Evolutionary conservation across 208 protist genomes (phyloP), one percentile per base, ranked within the genome.

Genomic region (Acanthamoeba sp.): DNA sequence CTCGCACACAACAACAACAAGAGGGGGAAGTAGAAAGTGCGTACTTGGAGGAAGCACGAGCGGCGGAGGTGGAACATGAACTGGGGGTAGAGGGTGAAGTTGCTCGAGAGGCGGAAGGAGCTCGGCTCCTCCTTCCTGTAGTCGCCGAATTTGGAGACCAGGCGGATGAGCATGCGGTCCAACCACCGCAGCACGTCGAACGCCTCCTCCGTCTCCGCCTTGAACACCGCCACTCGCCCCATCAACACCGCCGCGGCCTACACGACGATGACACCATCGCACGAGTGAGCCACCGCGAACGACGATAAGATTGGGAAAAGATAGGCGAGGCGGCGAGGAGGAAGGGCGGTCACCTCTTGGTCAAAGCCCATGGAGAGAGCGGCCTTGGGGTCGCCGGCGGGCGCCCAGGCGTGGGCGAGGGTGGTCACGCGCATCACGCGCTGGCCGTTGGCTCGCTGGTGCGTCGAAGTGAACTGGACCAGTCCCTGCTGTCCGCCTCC

Each of bases 1-100:
- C n/a, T n/a, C n/a, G 34, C 20, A 76, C 6, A 98, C 97, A 22
- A 96, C 40, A 76, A 95, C 34, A 20, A 20, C 6, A 45, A 45
- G 34, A 16, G 45, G 24, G 27, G 59, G 9, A 1, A 16, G 27
- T 18, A 20, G 59, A 6, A 45, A 14, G n/a, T n/a, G n/a, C 10
- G 34, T 36, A 76, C 66, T 55, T 97, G 96, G 50, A 99, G 96
- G 93, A 99, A 99, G 90, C 97, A 98, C 38, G 98, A 99, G 71
- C 99, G 97, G 55, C 99, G 98, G 27, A 99, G 97, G 96, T 99
- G 99, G 97, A 99, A 99, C 97, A 99, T 99, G 96, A 99, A 99
- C 94, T 99, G 98, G 18, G 99, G 99, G 94, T 99, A 99, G 76
- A 99, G 97, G 6, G 98, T 96, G 93, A 99, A 99, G 93, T 98